Evolutionary conservation across 495 filamentous ascomycete genomes (phyloP).

Genomic region (Penicillium longicatenatum): DNA sequence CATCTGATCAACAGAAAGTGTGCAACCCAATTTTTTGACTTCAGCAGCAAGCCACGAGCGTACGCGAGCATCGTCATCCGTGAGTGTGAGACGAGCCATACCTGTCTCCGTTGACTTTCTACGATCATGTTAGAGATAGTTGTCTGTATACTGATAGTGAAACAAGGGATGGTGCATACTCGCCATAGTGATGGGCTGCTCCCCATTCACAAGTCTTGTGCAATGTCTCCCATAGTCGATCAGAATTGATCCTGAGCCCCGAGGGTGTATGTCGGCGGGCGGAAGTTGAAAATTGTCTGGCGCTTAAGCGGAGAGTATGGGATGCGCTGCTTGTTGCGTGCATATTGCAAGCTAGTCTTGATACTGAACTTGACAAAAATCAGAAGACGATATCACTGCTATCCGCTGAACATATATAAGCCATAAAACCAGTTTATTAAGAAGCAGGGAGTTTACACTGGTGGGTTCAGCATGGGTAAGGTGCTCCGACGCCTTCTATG

Average conservation of each 20-base stretch:
- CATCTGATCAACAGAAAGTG: slow-evolving; percentile 60
- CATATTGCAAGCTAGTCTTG: no score
- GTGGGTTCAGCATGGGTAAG: no score
- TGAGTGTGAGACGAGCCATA: slow-evolving; percentile 64
- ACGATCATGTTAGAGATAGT: slow-evolving; percentile 5
- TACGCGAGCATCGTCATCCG: slow-evolving; percentile 65
- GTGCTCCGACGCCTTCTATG: no score
- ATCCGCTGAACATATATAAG: no score
- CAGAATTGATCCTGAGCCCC: slow-evolving; percentile 35
- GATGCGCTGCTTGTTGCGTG: no score
- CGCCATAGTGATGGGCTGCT: slow-evolving; percentile 31
- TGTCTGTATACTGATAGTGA: background rate
- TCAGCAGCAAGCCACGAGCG: slow-evolving; percentile 72
- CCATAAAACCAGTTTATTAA: no score
- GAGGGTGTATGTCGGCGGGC: slow-evolving; percentile 19
- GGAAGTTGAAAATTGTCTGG: slow-evolving; percentile 17
- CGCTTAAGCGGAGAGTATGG: no score
- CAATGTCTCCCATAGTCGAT: slow-evolving; percentile 36
- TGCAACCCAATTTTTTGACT: slow-evolving; percentile 60
- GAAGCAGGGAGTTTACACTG: no score
- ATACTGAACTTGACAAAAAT: no score
- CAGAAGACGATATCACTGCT: no score
- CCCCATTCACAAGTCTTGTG: slow-evolving; percentile 42
- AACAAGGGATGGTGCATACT: slow-evolving; percentile 21
- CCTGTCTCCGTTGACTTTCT: slow-evolving; percentile 48